Percentiles rank a stretch among this genome's conserved stretches.
Evolutionary conservation across 2,329 filamentous ascomycete genomes (phyloP).

Genomic region (Lachnellula arida): DNA sequence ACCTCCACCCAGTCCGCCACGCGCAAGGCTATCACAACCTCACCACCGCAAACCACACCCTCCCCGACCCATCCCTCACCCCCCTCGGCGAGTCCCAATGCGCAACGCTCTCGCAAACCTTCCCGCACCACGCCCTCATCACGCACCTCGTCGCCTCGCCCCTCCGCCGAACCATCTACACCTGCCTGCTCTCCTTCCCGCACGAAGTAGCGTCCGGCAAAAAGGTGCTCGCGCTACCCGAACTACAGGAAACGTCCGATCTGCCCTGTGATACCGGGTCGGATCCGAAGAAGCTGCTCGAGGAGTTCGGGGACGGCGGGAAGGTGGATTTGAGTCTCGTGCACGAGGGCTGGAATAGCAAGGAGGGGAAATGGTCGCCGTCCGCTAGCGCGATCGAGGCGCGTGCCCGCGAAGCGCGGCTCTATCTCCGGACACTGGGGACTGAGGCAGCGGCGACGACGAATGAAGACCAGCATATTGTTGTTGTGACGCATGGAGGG

Average conservation of each 20-base stretch:
- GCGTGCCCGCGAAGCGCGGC: conserved; percentile 52
- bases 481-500: conserved; percentile 76
- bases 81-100: conserved; percentile 73
- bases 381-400: conserved; percentile 14
- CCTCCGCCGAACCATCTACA: conserved; percentile 75
- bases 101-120: conserved; percentile 52
- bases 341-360: conserved; percentile 66
- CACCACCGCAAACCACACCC: conserved; percentile 58
- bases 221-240: conserved; percentile 60
- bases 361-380: conserved; percentile 37
- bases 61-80: conserved; percentile 78
- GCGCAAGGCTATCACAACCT: conserved; percentile 82
- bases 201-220: conserved; percentile 41
- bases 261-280: conserved; percentile 74
- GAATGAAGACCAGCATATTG: conserved; percentile 57
- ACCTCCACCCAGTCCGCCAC: conserved; percentile 66
- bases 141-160: conserved; percentile 74
- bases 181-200: conserved; percentile 65
- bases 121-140: conserved; percentile 61
- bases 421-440: conserved; percentile 48
- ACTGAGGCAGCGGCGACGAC: conserved; percentile 7
- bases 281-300: conserved; percentile 46
- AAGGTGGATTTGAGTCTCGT: conserved; percentile 61
- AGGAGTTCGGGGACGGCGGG: conserved; percentile 52
- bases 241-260: conserved; percentile 73